phyloP scores from a whole-genome alignment of 148 eudicot genomes.

The Arbutus unedo region DNA sequence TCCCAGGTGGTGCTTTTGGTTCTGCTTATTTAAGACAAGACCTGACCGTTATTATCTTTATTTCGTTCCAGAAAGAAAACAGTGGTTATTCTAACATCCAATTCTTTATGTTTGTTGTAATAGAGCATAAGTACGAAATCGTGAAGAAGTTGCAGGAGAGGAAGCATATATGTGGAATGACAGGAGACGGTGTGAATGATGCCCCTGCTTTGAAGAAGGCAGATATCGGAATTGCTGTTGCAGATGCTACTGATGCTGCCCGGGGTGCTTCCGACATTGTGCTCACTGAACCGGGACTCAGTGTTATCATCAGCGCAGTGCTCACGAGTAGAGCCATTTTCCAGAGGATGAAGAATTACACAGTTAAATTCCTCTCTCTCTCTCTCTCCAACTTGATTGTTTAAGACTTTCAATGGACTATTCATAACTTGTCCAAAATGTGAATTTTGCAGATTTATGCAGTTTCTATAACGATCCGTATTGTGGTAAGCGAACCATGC shows the following conservation, averaged over 20 bases:
- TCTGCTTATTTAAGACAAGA: background rate
- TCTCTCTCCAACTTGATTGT: background rate
- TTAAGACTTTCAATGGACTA: background rate
- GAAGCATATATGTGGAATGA: conserved; percentile 98
- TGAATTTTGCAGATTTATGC: conserved; percentile 73
- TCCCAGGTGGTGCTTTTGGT: conserved; percentile 53
- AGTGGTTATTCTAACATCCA: conserved; percentile 10
- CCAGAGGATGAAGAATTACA: conserved; percentile 97
- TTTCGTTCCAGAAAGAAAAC: background rate
- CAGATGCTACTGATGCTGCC: conserved; percentile 97
- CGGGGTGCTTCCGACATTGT: conserved; percentile 93
- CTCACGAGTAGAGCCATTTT: conserved; percentile 94
- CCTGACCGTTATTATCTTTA: background rate
- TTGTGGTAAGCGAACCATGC: conserved; percentile 63
- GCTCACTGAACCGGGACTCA: conserved; percentile 92
- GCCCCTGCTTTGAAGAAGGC: conserved; percentile 97
- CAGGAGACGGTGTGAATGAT: conserved; percentile 97
- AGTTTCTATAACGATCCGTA: conserved; percentile 97
- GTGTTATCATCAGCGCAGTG: conserved; percentile 96
- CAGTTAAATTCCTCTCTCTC: conserved; percentile 37
- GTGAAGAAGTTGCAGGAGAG: conserved; percentile 94
- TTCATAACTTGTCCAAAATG: background rate
- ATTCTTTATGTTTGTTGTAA: conserved; percentile 3
- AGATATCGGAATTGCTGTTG: conserved; percentile 95
- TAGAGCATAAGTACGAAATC: conserved; percentile 95